A percentile compares a stretch with the other conserved stretches of the same genome.
Evolutionary conservation across 768 basidiomycete species (phyloP).

Genomic region (Phlebiopsis gigantea): DNA sequence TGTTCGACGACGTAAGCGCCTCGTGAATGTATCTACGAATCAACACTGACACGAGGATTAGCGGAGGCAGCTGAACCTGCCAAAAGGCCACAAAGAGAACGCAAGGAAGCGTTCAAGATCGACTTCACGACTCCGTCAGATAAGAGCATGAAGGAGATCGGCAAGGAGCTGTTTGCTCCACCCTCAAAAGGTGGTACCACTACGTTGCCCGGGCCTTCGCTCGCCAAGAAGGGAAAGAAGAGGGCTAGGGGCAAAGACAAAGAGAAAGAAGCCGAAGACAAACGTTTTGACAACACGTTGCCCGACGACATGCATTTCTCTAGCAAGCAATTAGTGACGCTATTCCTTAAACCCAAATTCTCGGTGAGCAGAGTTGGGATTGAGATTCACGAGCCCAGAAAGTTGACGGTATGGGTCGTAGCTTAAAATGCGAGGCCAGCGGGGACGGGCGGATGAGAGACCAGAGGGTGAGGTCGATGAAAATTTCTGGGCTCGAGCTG

Average conservation of each 20-base stretch:
- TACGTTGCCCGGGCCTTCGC: constrained; percentile 42
- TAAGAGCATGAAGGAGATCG: constrained; percentile 53
- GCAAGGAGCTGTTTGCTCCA: constrained; percentile 75
- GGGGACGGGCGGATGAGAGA: constrained; percentile 40
- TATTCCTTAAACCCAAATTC: constrained; percentile 96
- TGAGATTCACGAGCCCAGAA: background rate
- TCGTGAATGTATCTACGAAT: background rate
- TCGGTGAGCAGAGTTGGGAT: constrained; percentile 49
- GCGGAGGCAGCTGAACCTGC: constrained; percentile 50
- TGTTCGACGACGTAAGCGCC: constrained; percentile 64
- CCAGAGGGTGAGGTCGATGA: constrained; percentile 91
- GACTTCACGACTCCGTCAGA: constrained; percentile 65
- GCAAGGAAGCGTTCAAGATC: constrained; percentile 79
- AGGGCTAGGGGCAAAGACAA: constrained; percentile 40
- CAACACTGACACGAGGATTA: constrained; percentile 15
- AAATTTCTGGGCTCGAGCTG: constrained; percentile 95
- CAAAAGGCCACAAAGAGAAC: constrained; percentile 53
- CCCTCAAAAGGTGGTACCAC: constrained; percentile 67
- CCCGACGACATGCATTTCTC: constrained; percentile 99
- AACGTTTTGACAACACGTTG: constrained; percentile 68
- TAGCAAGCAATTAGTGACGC: constrained; percentile 78
- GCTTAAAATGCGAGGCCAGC: constrained; percentile 86
- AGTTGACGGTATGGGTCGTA: constrained; percentile 25
- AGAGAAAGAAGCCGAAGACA: constrained; percentile 50
- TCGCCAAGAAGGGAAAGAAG: constrained; percentile 21